phyloP scores from a whole-genome alignment of 352 stramenopile species.

The Phytophthora macrochlamydospora region DNA sequence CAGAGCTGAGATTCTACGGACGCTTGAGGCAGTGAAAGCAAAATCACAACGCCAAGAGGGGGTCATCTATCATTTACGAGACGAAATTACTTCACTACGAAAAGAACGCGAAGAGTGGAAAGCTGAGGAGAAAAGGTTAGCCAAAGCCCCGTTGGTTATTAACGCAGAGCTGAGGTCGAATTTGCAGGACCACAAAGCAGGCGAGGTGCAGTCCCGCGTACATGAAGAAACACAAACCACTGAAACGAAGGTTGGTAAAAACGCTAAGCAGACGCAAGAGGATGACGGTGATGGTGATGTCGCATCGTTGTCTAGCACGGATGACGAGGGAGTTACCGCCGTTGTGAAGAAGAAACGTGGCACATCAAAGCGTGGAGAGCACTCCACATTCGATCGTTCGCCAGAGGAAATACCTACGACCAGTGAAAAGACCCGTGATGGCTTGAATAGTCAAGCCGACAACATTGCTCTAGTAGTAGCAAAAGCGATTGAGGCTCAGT shows the following conservation, averaged over 20 bases:
- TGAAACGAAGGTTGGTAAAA: background rate
- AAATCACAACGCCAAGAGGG: conserved; percentile 32
- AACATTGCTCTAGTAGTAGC: conserved; percentile 47
- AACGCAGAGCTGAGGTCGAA: background rate
- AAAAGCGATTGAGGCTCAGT: conserved; percentile 44
- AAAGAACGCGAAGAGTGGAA: conserved; percentile 27
- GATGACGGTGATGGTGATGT: conserved; percentile 16
- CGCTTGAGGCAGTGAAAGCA: conserved; percentile 24
- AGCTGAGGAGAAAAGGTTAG: conserved; percentile 10
- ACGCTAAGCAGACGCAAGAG: background rate
- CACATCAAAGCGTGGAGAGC: conserved; percentile 2
- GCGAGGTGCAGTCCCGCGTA: conserved; percentile 1
- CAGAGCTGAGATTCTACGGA: conserved; percentile 23
- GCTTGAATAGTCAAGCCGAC: conserved; percentile 31
- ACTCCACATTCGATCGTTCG: background rate
- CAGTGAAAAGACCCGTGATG: background rate
- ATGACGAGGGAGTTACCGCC: conserved; percentile 9
- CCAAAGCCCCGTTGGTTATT: background rate
- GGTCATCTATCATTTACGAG: conserved; percentile 31
- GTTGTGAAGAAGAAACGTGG: conserved; percentile 2
- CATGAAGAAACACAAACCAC: conserved; percentile 27
- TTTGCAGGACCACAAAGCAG: background rate
- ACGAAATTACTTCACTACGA: conserved; percentile 29
- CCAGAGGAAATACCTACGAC: conserved; percentile 12
- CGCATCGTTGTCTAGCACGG: conserved; percentile 19